Base-by-base conservation (phyloP, 768 basidiomycete genomes). In the Strobilomyces confusus region DNA sequence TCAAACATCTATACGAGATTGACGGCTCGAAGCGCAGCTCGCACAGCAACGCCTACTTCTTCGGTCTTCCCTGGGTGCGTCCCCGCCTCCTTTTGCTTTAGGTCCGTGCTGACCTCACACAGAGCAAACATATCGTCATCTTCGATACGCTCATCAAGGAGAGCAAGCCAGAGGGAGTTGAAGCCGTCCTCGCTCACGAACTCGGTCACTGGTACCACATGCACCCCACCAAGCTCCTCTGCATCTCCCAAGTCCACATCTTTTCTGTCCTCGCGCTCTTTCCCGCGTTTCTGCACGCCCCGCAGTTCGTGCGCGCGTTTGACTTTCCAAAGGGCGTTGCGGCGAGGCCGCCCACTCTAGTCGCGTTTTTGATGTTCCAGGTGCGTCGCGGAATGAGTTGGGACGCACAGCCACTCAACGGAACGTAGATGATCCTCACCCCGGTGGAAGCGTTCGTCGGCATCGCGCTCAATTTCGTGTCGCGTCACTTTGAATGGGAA, bases 41-140 rank as follows among this genome's bases (percentile, higher is more conserved):
- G 3, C 95, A 99, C 72, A 89, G 87, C 61, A 98, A 98, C 60
- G 95, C 95, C n/a, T 98, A 97, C 75, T 98, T 98, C 78, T 98
- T 93, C 59, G 95, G 95, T 54, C 80, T 98, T 13, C 95, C 95
- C 1, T 95, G 93, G 88, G 92, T 91, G 46, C 38, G 77, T 73
- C 40, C n/a, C n/a, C 26, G 2, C 43, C 29, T 15, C 1, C 15
- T 3, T n/a, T 9, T 44, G 17, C 25, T 15, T n/a, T 9, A 19
- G 14, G n/a, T 11, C 5, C 19, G 26, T 9, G 15, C 9, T n/a
- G 15, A 1, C 17, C 37, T 11, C 19, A 9, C 26, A 11, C 58
- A 90, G 88, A 89, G 85, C 73, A 94, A 94, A 61, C 92, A 94
- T 71, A 92, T 95, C 59, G 93, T 98, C 69, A 89, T 99, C 65